These are phyloP conservation scores for Neurospora sp. DNA, from an alignment of 495 filamentous ascomycete species.

Conservation along the genomic window DNA sequence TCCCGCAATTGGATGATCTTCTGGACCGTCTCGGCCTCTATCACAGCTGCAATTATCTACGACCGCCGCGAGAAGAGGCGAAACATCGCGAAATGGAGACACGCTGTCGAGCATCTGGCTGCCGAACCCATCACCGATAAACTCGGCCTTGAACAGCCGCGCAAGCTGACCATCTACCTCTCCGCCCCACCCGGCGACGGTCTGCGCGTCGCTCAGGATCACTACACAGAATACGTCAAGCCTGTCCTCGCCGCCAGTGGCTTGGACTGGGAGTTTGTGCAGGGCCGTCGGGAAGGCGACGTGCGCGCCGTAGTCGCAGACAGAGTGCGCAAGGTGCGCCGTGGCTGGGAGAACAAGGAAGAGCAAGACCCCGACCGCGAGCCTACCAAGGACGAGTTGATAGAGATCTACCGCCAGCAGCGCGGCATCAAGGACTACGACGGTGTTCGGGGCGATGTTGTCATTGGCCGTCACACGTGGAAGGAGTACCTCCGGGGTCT, in stretches of 20 bases:
- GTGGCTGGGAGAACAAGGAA: constrained; percentile 46
- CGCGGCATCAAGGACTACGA: constrained; percentile 58
- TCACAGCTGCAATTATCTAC: constrained; percentile 71
- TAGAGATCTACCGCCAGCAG: constrained; percentile 45
- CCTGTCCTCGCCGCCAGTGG: constrained; percentile 83
- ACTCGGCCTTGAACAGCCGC: constrained; percentile 55
- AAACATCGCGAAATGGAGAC: constrained; percentile 75
- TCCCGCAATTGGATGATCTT: constrained; percentile 99
- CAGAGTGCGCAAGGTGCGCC: constrained; percentile 59
- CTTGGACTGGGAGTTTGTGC: constrained; percentile 89
- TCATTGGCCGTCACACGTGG: constrained; percentile 90
- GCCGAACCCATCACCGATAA: constrained; percentile 53
- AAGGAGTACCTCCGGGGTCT: constrained; percentile 92
- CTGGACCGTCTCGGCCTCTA: constrained; percentile 63
- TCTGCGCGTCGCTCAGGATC: constrained; percentile 69
- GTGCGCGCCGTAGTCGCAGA: constrained; percentile 74
- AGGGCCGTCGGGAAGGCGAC: constrained; percentile 82
- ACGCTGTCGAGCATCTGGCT: constrained; percentile 76
- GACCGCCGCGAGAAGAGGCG: constrained; percentile 82
- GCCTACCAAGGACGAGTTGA: constrained; percentile 43
- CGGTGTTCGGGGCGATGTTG: constrained; percentile 69
- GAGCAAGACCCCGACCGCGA: constrained; percentile 27
- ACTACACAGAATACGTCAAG: constrained; percentile 94
- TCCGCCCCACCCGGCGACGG: constrained; percentile 79
- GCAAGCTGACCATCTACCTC: constrained; percentile 80